phyloP scores from a whole-genome alignment of 2,329 filamentous ascomycete species.

The Neonectria coccinea region DNA sequence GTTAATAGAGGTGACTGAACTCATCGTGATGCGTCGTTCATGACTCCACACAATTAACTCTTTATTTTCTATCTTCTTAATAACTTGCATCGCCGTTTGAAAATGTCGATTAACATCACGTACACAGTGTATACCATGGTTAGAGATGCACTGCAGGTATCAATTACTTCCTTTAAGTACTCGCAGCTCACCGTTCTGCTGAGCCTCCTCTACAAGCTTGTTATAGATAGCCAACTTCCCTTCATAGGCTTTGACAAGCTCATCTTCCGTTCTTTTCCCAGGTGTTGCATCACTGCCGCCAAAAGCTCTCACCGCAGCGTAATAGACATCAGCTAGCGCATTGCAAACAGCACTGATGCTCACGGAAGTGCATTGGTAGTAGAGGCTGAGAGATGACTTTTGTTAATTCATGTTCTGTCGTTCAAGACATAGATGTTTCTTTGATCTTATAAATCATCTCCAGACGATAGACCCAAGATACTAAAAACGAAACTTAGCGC shows the following conservation, averaged over 20 bases:
- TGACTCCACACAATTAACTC: background rate
- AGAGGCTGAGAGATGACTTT: constrained; percentile 4
- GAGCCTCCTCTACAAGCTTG: constrained; percentile 48
- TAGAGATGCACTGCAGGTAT: background rate
- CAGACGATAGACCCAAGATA: background rate
- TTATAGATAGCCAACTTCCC: constrained; percentile 50
- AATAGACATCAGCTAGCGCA: constrained; percentile 53
- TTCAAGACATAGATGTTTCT: background rate
- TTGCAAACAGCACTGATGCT: constrained; percentile 25
- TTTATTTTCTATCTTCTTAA: background rate
- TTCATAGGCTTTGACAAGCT: constrained; percentile 47
- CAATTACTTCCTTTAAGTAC: background rate
- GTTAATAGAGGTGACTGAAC: background rate
- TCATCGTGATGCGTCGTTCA: background rate
- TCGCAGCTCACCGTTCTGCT: constrained; percentile 46
- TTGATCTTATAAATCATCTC: background rate
- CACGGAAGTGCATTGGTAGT: constrained; percentile 22
- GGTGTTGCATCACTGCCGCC: constrained; percentile 48
- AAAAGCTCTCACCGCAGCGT: constrained; percentile 52
- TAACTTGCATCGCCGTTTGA: background rate
- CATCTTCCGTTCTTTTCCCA: constrained; percentile 39
- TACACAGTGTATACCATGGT: no score
- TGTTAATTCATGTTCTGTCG: background rate
- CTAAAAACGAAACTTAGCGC: no score
- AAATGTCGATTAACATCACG: background rate